These are phyloP conservation scores for Myxozyma melibiosi DNA, from an alignment of 805 yeast species.

Conservation along the genomic window DNA sequence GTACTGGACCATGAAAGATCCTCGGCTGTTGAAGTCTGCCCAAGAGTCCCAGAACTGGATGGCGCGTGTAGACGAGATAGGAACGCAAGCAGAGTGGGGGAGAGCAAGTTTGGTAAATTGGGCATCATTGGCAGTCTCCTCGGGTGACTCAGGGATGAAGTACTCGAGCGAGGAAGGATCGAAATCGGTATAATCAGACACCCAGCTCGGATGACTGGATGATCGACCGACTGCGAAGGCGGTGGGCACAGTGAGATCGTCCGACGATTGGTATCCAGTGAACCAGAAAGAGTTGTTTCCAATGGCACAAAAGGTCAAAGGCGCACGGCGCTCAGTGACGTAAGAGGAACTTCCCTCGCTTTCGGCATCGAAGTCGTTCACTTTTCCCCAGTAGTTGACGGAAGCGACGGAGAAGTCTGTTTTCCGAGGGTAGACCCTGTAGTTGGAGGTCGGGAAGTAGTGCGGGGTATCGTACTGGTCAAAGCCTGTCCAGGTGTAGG, in stretches of 20 bases:
- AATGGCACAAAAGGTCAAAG: slow-evolving; percentile 12
- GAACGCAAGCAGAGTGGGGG: slow-evolving; percentile 4
- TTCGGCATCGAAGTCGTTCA: slow-evolving; percentile 1
- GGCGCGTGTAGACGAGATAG: slow-evolving; percentile 3
- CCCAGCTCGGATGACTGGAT: slow-evolving; percentile 4
- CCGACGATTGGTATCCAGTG: slow-evolving; percentile 1
- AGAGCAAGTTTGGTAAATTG: background rate
- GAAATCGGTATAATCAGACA: background rate
- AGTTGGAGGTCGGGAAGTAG: background rate
- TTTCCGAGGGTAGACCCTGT: background rate
- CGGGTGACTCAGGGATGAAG: slow-evolving; percentile 8
- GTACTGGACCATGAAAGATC: slow-evolving; percentile 8
- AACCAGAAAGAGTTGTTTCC: slow-evolving; percentile 19
- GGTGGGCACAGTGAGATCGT: background rate
- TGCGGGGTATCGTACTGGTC: slow-evolving; percentile 9
- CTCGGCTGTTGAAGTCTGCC: slow-evolving; percentile 2
- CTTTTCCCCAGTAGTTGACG: slow-evolving; percentile 3
- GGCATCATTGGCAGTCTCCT: background rate
- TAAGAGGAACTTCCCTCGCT: background rate
- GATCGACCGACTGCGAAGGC: slow-evolving; percentile 1
- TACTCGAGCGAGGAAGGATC: background rate
- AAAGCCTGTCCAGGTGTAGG: background rate
- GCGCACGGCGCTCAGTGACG: background rate
- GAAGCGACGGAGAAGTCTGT: slow-evolving; percentile 8
- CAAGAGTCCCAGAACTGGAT: slow-evolving; percentile 21